A percentile compares a stretch with the other conserved stretches of the same genome.
Evolutionary conservation across 2,329 filamentous ascomycete genomes (phyloP).

Genomic region (Penicillium sp.): DNA sequence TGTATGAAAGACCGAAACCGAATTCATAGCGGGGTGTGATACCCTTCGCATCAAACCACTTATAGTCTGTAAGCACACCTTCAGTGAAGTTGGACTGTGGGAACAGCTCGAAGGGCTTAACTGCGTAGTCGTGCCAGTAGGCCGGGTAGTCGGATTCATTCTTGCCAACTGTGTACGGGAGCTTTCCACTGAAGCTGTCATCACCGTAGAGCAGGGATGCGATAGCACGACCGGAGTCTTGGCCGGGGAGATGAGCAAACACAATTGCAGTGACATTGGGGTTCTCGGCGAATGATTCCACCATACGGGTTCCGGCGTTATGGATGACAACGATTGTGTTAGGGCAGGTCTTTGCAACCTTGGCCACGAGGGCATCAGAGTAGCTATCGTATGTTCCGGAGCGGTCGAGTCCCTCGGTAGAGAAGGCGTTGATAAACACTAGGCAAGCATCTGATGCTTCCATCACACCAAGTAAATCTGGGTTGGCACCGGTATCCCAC

Average conservation of each 20-base stretch:
- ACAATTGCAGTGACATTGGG: conserved; percentile 71
- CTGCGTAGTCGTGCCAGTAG: conserved; percentile 39
- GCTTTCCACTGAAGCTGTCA: conserved; percentile 60
- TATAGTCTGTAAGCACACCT: conserved; percentile 61
- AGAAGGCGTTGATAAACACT: conserved; percentile 27
- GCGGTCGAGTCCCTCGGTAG: conserved; percentile 19
- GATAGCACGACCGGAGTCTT: conserved; percentile 71
- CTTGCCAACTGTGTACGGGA: conserved; percentile 58
- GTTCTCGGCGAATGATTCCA: conserved; percentile 61
- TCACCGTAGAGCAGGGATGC: conserved; percentile 70
- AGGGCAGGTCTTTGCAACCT: conserved; percentile 70
- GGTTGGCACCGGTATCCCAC: conserved; percentile 55
- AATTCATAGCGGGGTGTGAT: conserved; percentile 61
- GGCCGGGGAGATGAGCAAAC: conserved; percentile 70
- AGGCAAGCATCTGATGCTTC: conserved; percentile 20
- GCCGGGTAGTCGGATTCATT: conserved; percentile 49
- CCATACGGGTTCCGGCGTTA: conserved; percentile 73
- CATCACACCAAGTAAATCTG: conserved; percentile 25
- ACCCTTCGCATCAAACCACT: conserved; percentile 47
- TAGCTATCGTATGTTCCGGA: conserved; percentile 20
- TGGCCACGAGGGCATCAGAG: conserved; percentile 54
- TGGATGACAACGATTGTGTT: conserved; percentile 94
- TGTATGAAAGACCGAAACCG: conserved; percentile 61
- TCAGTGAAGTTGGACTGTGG: conserved; percentile 61
- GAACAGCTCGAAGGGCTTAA: conserved; percentile 53